A percentile compares a stretch with the other conserved stretches of the same genome.
Evolutionary conservation across 1,284 basidiomycete species (phyloP).

Genomic region (Anthracocystis panici-leucophaei): DNA sequence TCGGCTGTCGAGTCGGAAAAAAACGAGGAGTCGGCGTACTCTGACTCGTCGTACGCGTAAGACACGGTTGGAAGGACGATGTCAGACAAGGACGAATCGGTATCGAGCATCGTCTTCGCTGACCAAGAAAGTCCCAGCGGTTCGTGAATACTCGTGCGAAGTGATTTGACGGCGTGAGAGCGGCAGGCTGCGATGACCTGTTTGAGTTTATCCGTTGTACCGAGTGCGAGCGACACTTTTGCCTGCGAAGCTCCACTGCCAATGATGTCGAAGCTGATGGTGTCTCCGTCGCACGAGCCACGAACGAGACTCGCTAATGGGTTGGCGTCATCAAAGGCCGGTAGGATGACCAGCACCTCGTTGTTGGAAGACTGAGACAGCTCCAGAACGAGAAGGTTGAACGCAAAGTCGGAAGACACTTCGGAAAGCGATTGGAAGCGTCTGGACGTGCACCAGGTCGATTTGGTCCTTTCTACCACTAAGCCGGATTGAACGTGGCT

Average conservation of each 20-base stretch:
- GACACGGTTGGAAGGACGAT: slow-evolving; percentile 5
- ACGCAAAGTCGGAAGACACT: slow-evolving; percentile 29
- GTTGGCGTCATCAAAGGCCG: slow-evolving; percentile 17
- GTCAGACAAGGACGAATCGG: slow-evolving; percentile 17
- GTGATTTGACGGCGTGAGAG: slow-evolving; percentile 17
- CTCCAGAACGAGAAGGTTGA: slow-evolving; percentile 28
- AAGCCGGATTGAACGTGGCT: slow-evolving; percentile 27
- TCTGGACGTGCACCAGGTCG: slow-evolving; percentile 48
- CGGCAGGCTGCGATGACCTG: slow-evolving; percentile 30
- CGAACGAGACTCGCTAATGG: slow-evolving; percentile 18
- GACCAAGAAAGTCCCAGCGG: slow-evolving; percentile 40
- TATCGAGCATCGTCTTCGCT: slow-evolving; percentile 21
- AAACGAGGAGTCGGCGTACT: slow-evolving; percentile 26
- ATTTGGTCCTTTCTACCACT: slow-evolving; percentile 49
- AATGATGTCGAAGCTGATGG: slow-evolving; percentile 12
- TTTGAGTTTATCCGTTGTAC: slow-evolving; percentile 13
- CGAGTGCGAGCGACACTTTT: slow-evolving; percentile 27
- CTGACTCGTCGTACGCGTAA: slow-evolving; percentile 15
- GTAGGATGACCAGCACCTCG: slow-evolving; percentile 31
- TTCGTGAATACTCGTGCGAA: slow-evolving; percentile 26
- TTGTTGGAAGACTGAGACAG: slow-evolving; percentile 15
- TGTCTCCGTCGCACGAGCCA: slow-evolving; percentile 5
- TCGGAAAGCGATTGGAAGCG: slow-evolving; percentile 25
- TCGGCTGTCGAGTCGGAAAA: slow-evolving; percentile 37
- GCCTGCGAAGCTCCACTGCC: slow-evolving; percentile 4